Percentiles rank a stretch among this genome's conserved stretches.
These are phyloP conservation scores for Aspergillus carlsbadensis DNA, from an alignment of 495 filamentous ascomycete genomes.

Conservation along the genomic window DNA sequence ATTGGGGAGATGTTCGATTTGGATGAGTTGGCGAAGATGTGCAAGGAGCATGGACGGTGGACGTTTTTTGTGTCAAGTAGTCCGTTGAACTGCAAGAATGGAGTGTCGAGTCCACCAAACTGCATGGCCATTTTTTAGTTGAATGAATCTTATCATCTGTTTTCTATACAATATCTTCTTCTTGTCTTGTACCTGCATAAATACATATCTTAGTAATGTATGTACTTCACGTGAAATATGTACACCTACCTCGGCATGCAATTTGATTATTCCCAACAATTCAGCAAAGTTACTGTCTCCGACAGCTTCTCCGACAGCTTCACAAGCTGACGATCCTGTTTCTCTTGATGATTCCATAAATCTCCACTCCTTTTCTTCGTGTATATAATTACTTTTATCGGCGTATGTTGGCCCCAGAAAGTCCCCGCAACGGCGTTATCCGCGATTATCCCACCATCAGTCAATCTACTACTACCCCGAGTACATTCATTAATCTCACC, in stretches of 20 bases:
- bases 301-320: constrained; percentile 3
- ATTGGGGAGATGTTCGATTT: constrained; percentile 67
- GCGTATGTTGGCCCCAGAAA: neutral
- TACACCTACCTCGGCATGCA: constrained; percentile 11
- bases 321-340: neutral
- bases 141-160: neutral
- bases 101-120: constrained; percentile 48
- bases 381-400: neutral
- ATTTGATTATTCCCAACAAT: constrained; percentile 17
- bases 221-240: constrained; percentile 11
- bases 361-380: neutral
- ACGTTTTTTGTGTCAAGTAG: constrained; percentile 70
- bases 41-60: constrained; percentile 58
- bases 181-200: neutral
- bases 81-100: constrained; percentile 54
- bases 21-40: constrained; percentile 53
- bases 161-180: neutral
- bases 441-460: too few relatives aligned
- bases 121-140: constrained; percentile 47
- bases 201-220: neutral
- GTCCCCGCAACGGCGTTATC: neutral
- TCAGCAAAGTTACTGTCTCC: neutral
- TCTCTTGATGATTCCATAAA: neutral
- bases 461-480: neutral
- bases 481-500: neutral